Conservation (phyloP, 176 grass and related monocot genomes). For the Musa itinerans region DNA sequence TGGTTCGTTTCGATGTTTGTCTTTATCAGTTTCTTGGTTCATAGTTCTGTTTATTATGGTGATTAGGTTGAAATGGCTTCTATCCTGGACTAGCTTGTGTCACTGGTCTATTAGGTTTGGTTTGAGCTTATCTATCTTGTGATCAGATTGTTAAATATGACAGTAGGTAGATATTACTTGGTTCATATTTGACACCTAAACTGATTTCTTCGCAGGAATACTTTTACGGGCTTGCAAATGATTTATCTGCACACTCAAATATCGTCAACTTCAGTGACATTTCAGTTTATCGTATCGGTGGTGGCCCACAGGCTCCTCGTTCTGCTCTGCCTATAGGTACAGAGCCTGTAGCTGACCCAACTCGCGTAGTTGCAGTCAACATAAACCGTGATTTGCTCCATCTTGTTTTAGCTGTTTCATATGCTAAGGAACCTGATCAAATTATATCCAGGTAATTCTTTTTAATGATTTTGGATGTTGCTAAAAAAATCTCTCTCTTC, state of each 20-base stretch:
- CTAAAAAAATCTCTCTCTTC: neutral
- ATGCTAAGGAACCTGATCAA: conserved; percentile 83
- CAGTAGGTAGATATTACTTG: too few relatives aligned
- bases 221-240: conserved; percentile 87
- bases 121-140: neutral
- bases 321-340: conserved; percentile 85
- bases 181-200: neutral
- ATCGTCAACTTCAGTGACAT: conserved; percentile 82
- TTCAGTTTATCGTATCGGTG: conserved; percentile 76
- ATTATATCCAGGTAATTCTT: conserved; percentile 78
- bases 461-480: neutral
- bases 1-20: too few relatives aligned
- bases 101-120: neutral
- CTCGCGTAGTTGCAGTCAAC: conserved; percentile 58
- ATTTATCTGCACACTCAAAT: conserved; percentile 92
- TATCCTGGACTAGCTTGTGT: neutral
- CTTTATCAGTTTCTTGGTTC: neutral
- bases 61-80: neutral
- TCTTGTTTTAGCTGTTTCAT: conserved; percentile 74
- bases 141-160: neutral
- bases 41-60: neutral
- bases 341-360: conserved; percentile 81
- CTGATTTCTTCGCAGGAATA: conserved; percentile 54
- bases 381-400: conserved; percentile 92
- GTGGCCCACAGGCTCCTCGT: conserved; percentile 80